Base-by-base conservation (phyloP, 768 basidiomycete genomes). In the Termitomyces sp. region DNA sequence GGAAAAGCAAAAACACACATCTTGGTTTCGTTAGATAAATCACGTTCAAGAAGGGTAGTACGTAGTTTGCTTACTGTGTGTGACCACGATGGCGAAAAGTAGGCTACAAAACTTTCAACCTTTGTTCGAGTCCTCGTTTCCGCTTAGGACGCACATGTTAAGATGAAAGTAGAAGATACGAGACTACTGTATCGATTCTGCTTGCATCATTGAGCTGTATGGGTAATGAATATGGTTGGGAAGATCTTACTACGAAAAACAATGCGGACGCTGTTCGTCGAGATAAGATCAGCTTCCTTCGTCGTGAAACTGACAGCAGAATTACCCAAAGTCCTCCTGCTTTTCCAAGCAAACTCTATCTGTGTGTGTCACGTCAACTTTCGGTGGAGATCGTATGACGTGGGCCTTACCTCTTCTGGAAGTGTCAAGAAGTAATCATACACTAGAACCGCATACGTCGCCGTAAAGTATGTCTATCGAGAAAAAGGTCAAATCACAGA, bases 141-240 rank as follows among this genome's bases (percentile, higher is more conserved):
- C 25, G 29, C 49, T n/a, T n/a, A n/a, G n/a, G 13, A 51, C 46
- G 22, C 48, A 64, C 59, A 64, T 10, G 32, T 46, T 35, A 62
- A 41, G 25, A 53, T 52, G 15, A 54, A 40, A 5, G 56, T 56
- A 16, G 54, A 47, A 32, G 62, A 62, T 20, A 36, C 15, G 16
- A 64, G 50, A 41, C 59, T 60, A 16, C 54, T 41, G 41, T 64
- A 64, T 35, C 61, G 61, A 48, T 64, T 64, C 61, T 62, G 52
- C 35, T 33, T 7, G 20, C 15, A 40, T 31, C 16, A 20, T 13
- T 39, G 2, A 54, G 23, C 5, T 15, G 1, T 7, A 13, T 38
- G 13, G 11, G 18, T 13, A 12, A 27, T 25, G 11, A 1, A 1
- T 15, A 33, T 15, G 5, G 18, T 32, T 13, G n/a, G 22, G 15